phyloP scores from a whole-genome alignment of 352 stramenopile genomes.

The Nothophytophthora sp. region DNA sequence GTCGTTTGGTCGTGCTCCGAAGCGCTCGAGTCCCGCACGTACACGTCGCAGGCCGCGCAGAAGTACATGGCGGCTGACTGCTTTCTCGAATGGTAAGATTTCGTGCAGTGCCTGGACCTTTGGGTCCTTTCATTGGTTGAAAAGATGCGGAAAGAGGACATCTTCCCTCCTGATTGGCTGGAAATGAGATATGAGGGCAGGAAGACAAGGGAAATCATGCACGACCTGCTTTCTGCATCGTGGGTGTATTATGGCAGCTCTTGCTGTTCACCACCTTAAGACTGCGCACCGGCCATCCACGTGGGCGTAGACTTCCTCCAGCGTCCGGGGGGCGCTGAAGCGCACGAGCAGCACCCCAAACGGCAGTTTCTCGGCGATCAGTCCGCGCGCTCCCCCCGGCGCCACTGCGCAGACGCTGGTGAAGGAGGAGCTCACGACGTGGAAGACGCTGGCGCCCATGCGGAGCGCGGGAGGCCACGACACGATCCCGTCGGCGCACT shows the following conservation, averaged over 20 bases:
- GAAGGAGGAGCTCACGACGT: slow-evolving; percentile 49
- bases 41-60: slow-evolving; percentile 59
- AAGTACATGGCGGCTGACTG: slow-evolving; percentile 81
- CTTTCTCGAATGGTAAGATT: too few relatives aligned
- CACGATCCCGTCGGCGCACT: background rate
- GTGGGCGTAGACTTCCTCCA: slow-evolving; percentile 33
- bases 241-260: too few relatives aligned
- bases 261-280: slow-evolving; percentile 22
- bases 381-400: slow-evolving; percentile 25
- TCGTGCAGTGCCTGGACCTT: too few relatives aligned
- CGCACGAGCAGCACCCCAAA: slow-evolving; percentile 52
- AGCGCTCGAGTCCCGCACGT: slow-evolving; percentile 53
- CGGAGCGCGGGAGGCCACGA: slow-evolving; percentile 34
- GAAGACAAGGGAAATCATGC: too few relatives aligned
- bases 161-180: slow-evolving; percentile 20
- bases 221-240: too few relatives aligned
- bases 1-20: slow-evolving; percentile 57
- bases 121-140: too few relatives aligned
- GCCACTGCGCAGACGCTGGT: slow-evolving; percentile 45
- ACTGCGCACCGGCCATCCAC: slow-evolving; percentile 36
- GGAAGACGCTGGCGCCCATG: slow-evolving; percentile 30
- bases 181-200: too few relatives aligned
- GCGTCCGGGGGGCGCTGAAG: slow-evolving; percentile 33
- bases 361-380: slow-evolving; percentile 52
- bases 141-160: too few relatives aligned